phyloP scores from a whole-genome alignment of 768 basidiomycete genomes.

The Arthromyces matolae region DNA sequence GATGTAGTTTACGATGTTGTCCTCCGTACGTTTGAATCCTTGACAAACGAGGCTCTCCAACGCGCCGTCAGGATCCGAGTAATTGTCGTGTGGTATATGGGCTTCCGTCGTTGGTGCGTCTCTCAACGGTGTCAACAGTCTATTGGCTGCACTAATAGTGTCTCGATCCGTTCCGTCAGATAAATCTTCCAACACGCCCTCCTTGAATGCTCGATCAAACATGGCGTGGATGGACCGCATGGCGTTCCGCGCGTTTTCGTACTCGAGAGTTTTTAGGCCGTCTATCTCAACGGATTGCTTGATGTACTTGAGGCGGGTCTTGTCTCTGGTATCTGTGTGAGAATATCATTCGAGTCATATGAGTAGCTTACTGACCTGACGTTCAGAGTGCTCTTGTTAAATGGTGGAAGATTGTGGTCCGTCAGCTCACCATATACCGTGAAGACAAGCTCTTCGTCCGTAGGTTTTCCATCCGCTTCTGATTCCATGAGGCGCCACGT shows the following conservation, averaged over 20 bases:
- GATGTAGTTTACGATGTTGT: neutral
- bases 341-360: neutral
- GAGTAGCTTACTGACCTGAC: neutral
- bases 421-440: neutral
- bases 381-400: neutral
- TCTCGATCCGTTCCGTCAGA: neutral
- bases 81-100: neutral
- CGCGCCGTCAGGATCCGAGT: neutral
- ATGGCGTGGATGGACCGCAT: neutral
- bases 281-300: neutral
- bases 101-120: neutral
- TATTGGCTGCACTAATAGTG: neutral
- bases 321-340: neutral
- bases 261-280: neutral
- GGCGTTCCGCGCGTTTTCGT: neutral
- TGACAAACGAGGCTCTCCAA: neutral
- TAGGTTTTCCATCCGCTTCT: neutral
- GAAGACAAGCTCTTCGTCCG: neutral
- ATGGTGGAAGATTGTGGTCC: neutral
- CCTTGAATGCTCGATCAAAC: neutral
- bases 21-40: neutral
- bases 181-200: neutral
- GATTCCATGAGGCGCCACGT: neutral
- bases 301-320: neutral
- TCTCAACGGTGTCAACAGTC: neutral